Base-by-base conservation (phyloP, 2,329 filamentous ascomycete genomes). In the Aspergillus texensis region DNA sequence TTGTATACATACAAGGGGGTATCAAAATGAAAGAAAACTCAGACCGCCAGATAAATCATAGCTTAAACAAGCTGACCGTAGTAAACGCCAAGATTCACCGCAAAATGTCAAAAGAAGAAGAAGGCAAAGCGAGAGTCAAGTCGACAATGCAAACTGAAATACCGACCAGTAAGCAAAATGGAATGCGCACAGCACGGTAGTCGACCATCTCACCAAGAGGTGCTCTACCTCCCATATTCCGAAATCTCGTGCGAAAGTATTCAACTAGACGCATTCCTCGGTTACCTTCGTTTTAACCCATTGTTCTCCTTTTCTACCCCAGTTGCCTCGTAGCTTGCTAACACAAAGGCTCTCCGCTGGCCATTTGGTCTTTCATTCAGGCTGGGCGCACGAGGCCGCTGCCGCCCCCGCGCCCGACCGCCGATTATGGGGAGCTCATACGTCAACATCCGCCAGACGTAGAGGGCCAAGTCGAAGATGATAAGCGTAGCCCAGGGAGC, bases 381-480 rank as follows among this genome's bases (percentile, higher is more conserved):
- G 70, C 83, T 89, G 16, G 88, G 88, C 41, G 86, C 87, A 66
- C 86, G 80, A 6, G 89, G 89, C 65, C 86, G 80, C 62, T 83
- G 81, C 68, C 83, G 82, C 6, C 88, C 88, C 62, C 84, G 81
- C 39, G 88, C 87, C 68, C 87, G 80, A 6, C 88, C 88, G 4
- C 88, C 88, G 54, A 89, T 70, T 34, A 85, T 72, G 1, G 88
- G 88, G 2, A 89, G 75, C 64, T 89, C 84, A 74, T 89, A 86
- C 48, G 82, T 82, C 14, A 83, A 71, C 16, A 84, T 80, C 64
- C 89, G 87, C 74, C 84, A 85, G 62, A 87, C 67, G 76, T 89
- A 91, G 48, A 90, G 81, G 28, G 85, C 66, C 60, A 89, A 74
- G 72, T 91, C 89, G 79, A 90, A 90, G 66, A 88, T 61, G 65